Evolutionary conservation across 768 basidiomycete species (phyloP).

Genomic region (Rossbeevera mucosa): DNA sequence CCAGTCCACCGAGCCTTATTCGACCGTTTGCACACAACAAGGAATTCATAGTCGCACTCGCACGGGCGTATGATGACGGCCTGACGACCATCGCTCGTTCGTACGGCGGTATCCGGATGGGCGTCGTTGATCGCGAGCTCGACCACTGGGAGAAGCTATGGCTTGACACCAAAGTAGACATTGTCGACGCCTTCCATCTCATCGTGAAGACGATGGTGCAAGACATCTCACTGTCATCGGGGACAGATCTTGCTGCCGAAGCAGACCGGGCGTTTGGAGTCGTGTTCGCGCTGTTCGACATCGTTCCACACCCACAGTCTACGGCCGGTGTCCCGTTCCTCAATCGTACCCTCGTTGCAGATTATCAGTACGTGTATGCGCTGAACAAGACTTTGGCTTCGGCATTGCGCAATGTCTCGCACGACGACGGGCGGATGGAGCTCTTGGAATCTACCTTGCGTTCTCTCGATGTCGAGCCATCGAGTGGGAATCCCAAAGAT

Average conservation of each 20-base stretch:
- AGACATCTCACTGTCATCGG: constrained; percentile 43
- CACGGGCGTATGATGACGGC: constrained; percentile 55
- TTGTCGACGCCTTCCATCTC: constrained; percentile 67
- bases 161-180: constrained; percentile 67
- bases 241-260: constrained; percentile 40
- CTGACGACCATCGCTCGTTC: constrained; percentile 51
- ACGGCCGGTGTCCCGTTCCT: constrained; percentile 50
- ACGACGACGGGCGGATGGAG: constrained; percentile 57
- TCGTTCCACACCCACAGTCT: constrained; percentile 25
- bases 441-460: constrained; percentile 50
- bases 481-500: constrained; percentile 23
- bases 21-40: constrained; percentile 50
- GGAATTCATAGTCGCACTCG: constrained; percentile 52
- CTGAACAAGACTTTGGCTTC: constrained; percentile 47
- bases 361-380: constrained; percentile 68
- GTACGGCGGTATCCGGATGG: constrained; percentile 50
- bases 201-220: constrained; percentile 47
- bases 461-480: constrained; percentile 30
- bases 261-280: constrained; percentile 54
- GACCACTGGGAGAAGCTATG: constrained; percentile 71
- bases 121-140: constrained; percentile 27
- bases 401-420: constrained; percentile 40
- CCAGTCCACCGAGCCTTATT: constrained; percentile 44
- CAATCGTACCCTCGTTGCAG: constrained; percentile 60
- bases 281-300: constrained; percentile 54